Evolutionary conservation across 2,329 filamentous ascomycete genomes (phyloP), one percentile per base, ranked within the genome.

Genomic region (Fusarium nygamai): DNA sequence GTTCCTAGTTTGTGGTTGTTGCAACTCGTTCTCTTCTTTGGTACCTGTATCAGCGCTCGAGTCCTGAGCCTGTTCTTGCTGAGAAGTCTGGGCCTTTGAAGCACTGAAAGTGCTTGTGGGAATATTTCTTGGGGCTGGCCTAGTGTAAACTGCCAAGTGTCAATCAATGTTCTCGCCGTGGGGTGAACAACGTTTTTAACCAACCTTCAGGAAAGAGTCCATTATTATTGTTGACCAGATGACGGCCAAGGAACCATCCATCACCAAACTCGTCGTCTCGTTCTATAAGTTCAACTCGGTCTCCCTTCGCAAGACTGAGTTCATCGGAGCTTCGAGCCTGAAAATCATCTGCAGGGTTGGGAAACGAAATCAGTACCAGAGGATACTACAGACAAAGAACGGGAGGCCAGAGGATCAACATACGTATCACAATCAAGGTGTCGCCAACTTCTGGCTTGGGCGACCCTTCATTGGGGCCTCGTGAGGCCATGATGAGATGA

Each of bases 321-420:
- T 99, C 96, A 84, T 99, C 96, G 66, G 94, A 93, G 83, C 95
- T 97, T 76, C 96, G 92, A 66, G 96, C 95, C 77, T 92, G 87
- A 82, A 99, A 98, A 84, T 98, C 95, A 84, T 99, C 94, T 97
- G 67, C 50, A 64, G 46, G 46, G 48, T 48, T 38, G 44, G 47
- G 50, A 70, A 61, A 69, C 24, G 69, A 69, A 43, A 73, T 75
- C 33, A 69, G 64, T 57, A 51, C 54, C 50, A 64, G 38, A 51
- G 31, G 38, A 46, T 31, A 24, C 54, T 67, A 38, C 22, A 47
- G 61, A 71, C 38, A 65, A 72, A 65, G 24, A 50, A 64, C 54
- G 61, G 89, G 54, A 41, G 43, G 50, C 31, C 34, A 48, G 38
- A 64, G 12, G 34, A 48, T 59, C 57, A 43, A 84, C 92, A 87